Percentiles rank a stretch among this genome's conserved stretches.
Conservation (phyloP, 176 grass and related monocot genomes). For the Ananas comosus region DNA sequence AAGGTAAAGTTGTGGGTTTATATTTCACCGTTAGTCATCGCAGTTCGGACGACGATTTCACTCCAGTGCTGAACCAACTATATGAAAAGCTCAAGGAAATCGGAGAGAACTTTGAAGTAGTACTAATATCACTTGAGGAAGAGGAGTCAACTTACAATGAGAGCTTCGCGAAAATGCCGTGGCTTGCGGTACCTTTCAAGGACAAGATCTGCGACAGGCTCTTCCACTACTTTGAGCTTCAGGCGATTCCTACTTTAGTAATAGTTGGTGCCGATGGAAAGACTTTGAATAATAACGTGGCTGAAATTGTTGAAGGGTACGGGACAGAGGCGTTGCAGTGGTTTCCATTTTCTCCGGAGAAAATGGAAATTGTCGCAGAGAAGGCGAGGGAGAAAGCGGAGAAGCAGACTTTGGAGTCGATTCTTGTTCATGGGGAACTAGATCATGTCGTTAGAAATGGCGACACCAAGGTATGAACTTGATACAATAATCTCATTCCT, state of each 20-base stretch:
- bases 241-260: constrained; percentile 44
- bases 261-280: constrained; percentile 80
- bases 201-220: constrained; percentile 51
- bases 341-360: constrained; percentile 63
- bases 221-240: constrained; percentile 63
- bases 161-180: constrained; percentile 66
- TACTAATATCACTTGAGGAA: constrained; percentile 9
- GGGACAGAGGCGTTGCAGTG: constrained; percentile 61
- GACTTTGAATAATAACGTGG: constrained; percentile 46
- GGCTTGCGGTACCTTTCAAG: constrained; percentile 56
- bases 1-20: constrained; percentile 3
- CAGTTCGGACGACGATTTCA: not conserved
- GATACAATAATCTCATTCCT: not conserved
- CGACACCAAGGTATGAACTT: constrained; percentile 38
- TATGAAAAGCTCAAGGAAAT: too few species aligned
- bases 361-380: constrained; percentile 51
- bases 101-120: too few species aligned
- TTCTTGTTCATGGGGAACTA: constrained; percentile 45
- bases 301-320: constrained; percentile 55
- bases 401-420: constrained; percentile 55
- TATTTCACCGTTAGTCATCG: not conserved
- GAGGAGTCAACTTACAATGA: constrained; percentile 40
- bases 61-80: not conserved
- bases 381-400: constrained; percentile 49
- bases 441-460: constrained; percentile 54